Evolutionary conservation across 371 early-diverging fungal species (phyloP), one percentile per base, ranked within the genome.

Genomic region (Amoeboaphelidium protococcarum): DNA sequence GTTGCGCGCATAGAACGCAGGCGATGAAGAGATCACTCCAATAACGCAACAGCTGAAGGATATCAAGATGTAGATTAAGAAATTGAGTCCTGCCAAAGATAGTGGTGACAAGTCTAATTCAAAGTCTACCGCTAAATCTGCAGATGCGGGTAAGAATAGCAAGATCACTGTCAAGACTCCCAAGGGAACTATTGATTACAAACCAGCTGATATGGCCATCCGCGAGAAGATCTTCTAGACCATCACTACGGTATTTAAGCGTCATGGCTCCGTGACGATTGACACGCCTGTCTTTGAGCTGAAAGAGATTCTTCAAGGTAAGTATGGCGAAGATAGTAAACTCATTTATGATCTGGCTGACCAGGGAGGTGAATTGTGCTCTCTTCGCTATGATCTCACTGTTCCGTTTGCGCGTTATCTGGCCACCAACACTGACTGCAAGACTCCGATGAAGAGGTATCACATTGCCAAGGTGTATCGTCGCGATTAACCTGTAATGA

Each of bases 211-310:
- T 53, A 90, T 89, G 83, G 78, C 87, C 16, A 62, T 94, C 50
- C 75, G 98, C 26, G 83, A 92, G 56, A 60, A 76, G 50, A 82
- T 98, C 41, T 87, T 96, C 53, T 59, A 66, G 10, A 87, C 78
- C 20, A 84, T 90, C 50, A 78, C 70, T 44, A 48, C 52, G 2
- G 74, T 92, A 10, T 98, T 95, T 64, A 83, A 90, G 59, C 73
- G 73, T 50, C 94, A 98, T 66, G 96, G 98, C 42, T 98, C 82
- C 27, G 82, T 92, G 26, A 85, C 92, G 0, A 91, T 99, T 51
- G 97, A 98, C 52, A 99, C 99, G 0, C 99, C 99, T 6, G 95
- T 94, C 25, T 99, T 98, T 68, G 99, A 99, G 62, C 74, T 96
- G 47, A 90, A 85, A 68, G 90, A 91, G 56, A 87, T 96, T 50